These are phyloP conservation scores for Phyllosticta paracitricarpa DNA, from an alignment of 2,329 filamentous ascomycete species.

Conservation along the genomic window DNA sequence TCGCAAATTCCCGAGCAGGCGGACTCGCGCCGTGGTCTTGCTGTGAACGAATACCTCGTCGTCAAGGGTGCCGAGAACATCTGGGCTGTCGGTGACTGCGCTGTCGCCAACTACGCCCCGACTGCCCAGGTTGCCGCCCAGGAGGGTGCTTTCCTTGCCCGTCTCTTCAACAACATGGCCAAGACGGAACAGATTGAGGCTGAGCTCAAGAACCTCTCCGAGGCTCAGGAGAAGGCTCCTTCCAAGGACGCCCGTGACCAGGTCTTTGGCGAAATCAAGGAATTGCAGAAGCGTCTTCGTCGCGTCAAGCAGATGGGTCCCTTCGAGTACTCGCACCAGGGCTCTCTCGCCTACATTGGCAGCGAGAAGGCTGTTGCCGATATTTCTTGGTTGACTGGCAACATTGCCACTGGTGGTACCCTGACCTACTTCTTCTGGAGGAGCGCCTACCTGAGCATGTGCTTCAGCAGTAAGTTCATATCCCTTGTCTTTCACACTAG, in stretches of 20 bases:
- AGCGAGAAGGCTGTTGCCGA: slow-evolving; percentile 97
- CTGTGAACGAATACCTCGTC: slow-evolving; percentile 97
- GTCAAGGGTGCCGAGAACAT: slow-evolving; percentile 95
- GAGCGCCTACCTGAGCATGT: slow-evolving; percentile 97
- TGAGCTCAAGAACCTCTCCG: slow-evolving; percentile 60
- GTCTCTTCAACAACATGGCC: slow-evolving; percentile 98
- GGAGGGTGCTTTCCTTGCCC: slow-evolving; percentile 88
- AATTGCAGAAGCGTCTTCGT: slow-evolving; percentile 74
- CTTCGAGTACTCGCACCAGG: slow-evolving; percentile 98
- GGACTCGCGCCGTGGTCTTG: slow-evolving; percentile 85
- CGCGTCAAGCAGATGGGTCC: slow-evolving; percentile 91
- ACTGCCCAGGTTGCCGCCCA: slow-evolving; percentile 95
- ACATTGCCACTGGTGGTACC: slow-evolving; percentile 84
- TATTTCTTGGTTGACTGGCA: slow-evolving; percentile 94
- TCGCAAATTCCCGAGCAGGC: slow-evolving; percentile 85
- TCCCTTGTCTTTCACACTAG: background rate
- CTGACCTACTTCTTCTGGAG: slow-evolving; percentile 98
- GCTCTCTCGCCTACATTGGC: slow-evolving; percentile 92
- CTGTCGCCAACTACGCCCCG: slow-evolving; percentile 92
- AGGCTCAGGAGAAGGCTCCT: slow-evolving; percentile 53
- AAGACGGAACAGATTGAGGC: slow-evolving; percentile 77
- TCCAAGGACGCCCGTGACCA: slow-evolving; percentile 50
- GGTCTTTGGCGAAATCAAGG: slow-evolving; percentile 67
- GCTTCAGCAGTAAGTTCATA: slow-evolving; percentile 86
- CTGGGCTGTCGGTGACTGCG: slow-evolving; percentile 97